phyloP scores from a whole-genome alignment of 2,329 filamentous ascomycete genomes.

The Rutstroemia sp. region DNA sequence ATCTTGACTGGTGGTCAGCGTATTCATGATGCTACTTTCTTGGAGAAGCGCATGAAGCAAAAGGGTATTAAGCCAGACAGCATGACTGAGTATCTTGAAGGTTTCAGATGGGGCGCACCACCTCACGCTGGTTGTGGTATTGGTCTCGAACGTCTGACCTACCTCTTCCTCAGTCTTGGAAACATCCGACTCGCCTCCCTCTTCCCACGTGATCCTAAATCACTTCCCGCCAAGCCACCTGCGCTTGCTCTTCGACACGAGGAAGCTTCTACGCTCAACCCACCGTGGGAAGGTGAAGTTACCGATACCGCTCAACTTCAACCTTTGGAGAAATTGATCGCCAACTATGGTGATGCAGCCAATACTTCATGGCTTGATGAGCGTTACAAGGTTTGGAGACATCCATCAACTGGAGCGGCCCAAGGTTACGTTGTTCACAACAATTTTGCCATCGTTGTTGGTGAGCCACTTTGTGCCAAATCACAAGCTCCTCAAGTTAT shows the following conservation, averaged over 20 bases:
- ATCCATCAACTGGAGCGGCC: constrained; percentile 70
- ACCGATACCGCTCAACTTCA: constrained; percentile 48
- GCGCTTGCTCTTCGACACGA: constrained; percentile 68
- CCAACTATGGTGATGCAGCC: constrained; percentile 90
- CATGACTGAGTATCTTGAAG: constrained; percentile 86
- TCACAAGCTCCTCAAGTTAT: constrained; percentile 70
- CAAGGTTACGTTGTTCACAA: constrained; percentile 73
- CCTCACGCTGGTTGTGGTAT: constrained; percentile 88
- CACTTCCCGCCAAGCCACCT: constrained; percentile 62
- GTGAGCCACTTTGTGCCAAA: constrained; percentile 77
- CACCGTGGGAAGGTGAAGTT: constrained; percentile 48
- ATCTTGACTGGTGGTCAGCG: constrained; percentile 89
- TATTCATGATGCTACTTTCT: constrained; percentile 70
- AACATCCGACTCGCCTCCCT: constrained; percentile 85
- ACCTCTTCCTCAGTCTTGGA: constrained; percentile 76
- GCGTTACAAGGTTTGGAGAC: constrained; percentile 81
- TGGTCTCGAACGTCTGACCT: constrained; percentile 80
- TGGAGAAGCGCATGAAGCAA: constrained; percentile 71
- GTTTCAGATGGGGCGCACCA: constrained; percentile 81
- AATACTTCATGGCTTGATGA: constrained; percentile 93
- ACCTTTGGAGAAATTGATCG: constrained; percentile 77
- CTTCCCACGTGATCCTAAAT: constrained; percentile 84
- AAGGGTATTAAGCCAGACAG: constrained; percentile 69
- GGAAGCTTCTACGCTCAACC: constrained; percentile 73
- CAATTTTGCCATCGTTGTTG: constrained; percentile 76